Base-by-base conservation (phyloP, 2,329 filamentous ascomycete genomes). In the Leptosphaerulina australis region DNA sequence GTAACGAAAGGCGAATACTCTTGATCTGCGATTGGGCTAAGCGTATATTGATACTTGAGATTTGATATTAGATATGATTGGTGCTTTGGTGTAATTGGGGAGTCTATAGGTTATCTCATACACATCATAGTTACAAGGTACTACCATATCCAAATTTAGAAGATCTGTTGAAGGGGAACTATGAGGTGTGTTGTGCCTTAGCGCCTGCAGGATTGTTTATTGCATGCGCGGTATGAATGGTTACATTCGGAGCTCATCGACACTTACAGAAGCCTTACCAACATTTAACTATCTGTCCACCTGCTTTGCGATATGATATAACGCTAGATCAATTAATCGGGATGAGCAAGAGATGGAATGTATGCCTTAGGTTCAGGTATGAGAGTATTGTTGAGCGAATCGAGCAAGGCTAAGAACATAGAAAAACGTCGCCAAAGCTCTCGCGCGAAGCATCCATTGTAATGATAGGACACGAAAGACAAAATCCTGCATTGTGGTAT, bases 401-500 rank as follows among this genome's bases (percentile, higher is more conserved):
- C n/a, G n/a, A n/a, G n/a, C n/a, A n/a, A n/a, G n/a, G n/a, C n/a
- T n/a, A n/a, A n/a, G n/a, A n/a, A n/a, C n/a, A n/a, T n/a, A n/a
- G 5, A 3, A 21, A 25, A 29, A 34, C 17, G 11, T 30, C 5
- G n/a, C 12, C 17, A 17, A 36, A 14, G 9, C 20, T 25, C n/a
- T 20, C n/a, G 10, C 18, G 14, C n/a, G 14, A 33, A 21, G 14
- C 11, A 21, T 6, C 11, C 21, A 28, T 7, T 15, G 17, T n/a
- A 10, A 8, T 5, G 17, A 22, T 5, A 18, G n/a, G 10, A 6
- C 33, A 15, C 2, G 9, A 21, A 12, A 44, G 12, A 38, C 2
- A 8, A 20, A n/a, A 4, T 11, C 9, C 5, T 40, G 29, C 12
- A 40, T 50, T 40, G 22, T 50, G 40, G 34, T 44, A 40, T 50